Evolutionary conservation across 345 rosid genomes (phyloP).

Genomic region (Brassica cretica): DNA sequence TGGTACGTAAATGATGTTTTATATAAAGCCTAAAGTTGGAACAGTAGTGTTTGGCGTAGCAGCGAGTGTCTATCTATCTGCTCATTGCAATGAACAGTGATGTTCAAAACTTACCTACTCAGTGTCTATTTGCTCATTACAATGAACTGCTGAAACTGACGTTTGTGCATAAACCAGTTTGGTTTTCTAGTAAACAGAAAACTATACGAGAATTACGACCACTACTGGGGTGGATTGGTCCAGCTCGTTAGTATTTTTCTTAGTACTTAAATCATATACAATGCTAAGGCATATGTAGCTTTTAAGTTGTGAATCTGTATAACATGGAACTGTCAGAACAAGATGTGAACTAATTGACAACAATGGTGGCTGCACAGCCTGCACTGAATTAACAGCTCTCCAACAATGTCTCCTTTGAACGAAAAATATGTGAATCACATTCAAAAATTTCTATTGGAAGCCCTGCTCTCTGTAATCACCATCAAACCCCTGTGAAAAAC

Average conservation of each 20-base stretch:
- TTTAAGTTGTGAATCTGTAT: background rate
- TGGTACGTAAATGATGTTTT: too few relatives aligned
- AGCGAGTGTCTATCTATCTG: too few relatives aligned
- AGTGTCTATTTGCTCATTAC: too few relatives aligned
- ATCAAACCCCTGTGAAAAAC: constrained; percentile 32
- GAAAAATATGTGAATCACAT: constrained; percentile 2
- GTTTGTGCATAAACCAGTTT: background rate
- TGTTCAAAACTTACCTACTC: too few relatives aligned
- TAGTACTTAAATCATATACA: background rate
- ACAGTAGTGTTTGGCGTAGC: too few relatives aligned
- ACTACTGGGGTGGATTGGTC: background rate
- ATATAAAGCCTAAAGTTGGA: too few relatives aligned
- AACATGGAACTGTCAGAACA: constrained; percentile 1
- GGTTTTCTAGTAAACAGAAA: background rate
- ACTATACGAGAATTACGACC: background rate
- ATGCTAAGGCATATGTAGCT: background rate
- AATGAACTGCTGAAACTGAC: background rate
- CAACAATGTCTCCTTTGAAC: background rate
- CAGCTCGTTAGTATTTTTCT: background rate
- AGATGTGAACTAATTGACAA: constrained; percentile 8
- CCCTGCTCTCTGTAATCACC: constrained; percentile 15
- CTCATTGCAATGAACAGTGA: too few relatives aligned
- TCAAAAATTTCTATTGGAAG: constrained; percentile 13
- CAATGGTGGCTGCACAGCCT: background rate
- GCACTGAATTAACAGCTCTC: background rate